Evolutionary conservation across 1,284 basidiomycete genomes (phyloP).

Genomic region (Cutaneotrichosporon sp.): DNA sequence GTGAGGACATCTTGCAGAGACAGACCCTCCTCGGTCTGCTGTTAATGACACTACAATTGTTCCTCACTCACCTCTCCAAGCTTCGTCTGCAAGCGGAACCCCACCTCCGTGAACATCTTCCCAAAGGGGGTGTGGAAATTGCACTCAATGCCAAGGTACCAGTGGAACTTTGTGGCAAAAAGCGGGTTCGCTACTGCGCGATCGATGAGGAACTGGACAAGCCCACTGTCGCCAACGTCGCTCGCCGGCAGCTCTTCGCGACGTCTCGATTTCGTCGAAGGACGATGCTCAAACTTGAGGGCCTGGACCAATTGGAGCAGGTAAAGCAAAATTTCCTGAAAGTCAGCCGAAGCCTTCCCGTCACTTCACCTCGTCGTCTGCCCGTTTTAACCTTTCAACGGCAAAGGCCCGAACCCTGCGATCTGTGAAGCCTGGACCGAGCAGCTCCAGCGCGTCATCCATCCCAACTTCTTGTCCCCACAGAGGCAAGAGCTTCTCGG

Average conservation of each 20-base stretch:
- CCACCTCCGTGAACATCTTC: constrained; percentile 87
- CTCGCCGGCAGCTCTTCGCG: constrained; percentile 28
- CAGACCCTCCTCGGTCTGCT: constrained; percentile 64
- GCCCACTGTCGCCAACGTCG: constrained; percentile 68
- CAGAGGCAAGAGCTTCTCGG: constrained; percentile 88
- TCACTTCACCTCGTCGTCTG: constrained; percentile 80
- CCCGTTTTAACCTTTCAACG: constrained; percentile 79
- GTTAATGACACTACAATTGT: constrained; percentile 52
- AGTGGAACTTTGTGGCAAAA: constrained; percentile 87
- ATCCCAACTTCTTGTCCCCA: constrained; percentile 92
- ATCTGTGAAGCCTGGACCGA: constrained; percentile 87
- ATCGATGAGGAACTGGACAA: constrained; percentile 84
- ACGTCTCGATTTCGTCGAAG: constrained; percentile 54
- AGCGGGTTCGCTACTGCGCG: constrained; percentile 76
- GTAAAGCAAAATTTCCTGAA: constrained; percentile 83
- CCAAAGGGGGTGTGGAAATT: constrained; percentile 66
- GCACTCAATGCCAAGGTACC: constrained; percentile 97
- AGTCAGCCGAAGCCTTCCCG: not conserved
- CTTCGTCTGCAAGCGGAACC: constrained; percentile 79
- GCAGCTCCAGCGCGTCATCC: constrained; percentile 90
- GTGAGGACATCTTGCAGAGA: constrained; percentile 74
- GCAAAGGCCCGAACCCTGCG: constrained; percentile 89
- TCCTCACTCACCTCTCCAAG: constrained; percentile 63
- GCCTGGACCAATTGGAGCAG: constrained; percentile 95
- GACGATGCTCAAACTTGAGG: constrained; percentile 75